Conservation (phyloP, 345 rosid genomes). For the Rhodamnia argentea region DNA sequence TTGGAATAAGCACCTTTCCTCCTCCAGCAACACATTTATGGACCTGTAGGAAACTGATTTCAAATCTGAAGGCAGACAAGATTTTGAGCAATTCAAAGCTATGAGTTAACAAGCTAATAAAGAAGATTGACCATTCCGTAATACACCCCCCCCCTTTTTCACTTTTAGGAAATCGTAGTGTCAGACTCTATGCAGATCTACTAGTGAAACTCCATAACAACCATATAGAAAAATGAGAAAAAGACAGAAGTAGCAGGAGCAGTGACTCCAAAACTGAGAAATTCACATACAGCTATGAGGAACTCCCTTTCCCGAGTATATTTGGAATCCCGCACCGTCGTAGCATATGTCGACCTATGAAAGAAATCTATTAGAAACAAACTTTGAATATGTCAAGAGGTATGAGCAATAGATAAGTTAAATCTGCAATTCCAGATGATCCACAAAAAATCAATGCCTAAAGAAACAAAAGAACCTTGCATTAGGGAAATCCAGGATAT, state of each 20-base stretch:
- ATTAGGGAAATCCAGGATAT: not conserved
- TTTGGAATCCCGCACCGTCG: conserved; percentile 80
- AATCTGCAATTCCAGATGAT: not conserved
- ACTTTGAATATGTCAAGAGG: not conserved
- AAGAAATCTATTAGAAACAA: not conserved
- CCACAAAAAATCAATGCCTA: not conserved
- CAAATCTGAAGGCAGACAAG: not conserved
- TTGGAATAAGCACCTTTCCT: conserved; percentile 94
- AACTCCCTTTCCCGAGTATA: conserved; percentile 90
- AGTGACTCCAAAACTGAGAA: not conserved
- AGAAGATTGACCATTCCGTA: not conserved
- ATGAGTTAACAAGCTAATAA: not conserved
- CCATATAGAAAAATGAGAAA: not conserved
- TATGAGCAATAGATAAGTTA: not conserved
- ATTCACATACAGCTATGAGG: conserved; percentile 74
- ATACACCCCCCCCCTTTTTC: not conserved
- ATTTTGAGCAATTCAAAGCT: not conserved
- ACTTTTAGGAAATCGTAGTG: not conserved
- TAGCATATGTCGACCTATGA: conserved; percentile 88
- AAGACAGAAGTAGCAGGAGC: not conserved
- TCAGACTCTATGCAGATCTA: not conserved
- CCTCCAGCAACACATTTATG: conserved; percentile 86
- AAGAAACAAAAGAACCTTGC: not conserved
- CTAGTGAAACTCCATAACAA: not conserved
- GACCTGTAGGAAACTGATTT: conserved; percentile 36